A percentile compares a stretch with the other conserved stretches of the same genome.
phyloP scores from a whole-genome alignment of 192 early-diverging fungal species.

The Linnemannia hyalina region DNA sequence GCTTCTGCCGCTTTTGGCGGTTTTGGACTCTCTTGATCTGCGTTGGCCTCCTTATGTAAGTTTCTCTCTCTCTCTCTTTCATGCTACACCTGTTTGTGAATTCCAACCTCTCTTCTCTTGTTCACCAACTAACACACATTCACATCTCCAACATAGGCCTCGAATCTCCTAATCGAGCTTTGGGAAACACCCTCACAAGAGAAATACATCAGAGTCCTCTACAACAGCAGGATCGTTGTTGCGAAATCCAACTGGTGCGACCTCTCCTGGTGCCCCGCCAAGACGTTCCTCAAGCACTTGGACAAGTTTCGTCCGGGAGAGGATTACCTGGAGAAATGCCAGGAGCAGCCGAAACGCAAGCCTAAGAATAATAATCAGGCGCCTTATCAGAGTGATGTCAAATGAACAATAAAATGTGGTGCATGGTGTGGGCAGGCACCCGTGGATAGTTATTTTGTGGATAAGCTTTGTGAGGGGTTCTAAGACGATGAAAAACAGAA shows the following conservation, averaged over 20 bases:
- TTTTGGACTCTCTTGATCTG: constrained; percentile 25
- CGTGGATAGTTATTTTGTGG: not conserved
- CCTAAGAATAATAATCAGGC: not conserved
- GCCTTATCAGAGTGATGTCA: not conserved
- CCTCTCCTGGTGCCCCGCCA: constrained; percentile 32
- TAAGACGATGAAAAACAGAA: not conserved
- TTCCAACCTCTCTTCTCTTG: not conserved
- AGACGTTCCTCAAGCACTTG: constrained; percentile 12
- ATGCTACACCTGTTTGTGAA: not conserved
- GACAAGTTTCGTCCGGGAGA: constrained; percentile 4
- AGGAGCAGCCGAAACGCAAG: not conserved
- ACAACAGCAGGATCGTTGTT: constrained; percentile 16
- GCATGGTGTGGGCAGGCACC: no score
- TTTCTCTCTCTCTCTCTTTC: not conserved
- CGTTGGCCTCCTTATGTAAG: constrained; percentile 39
- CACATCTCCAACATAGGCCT: not conserved
- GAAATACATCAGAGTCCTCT: constrained; percentile 23
- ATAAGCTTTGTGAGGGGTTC: not conserved
- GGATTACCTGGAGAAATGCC: not conserved
- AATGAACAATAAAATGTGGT: not conserved
- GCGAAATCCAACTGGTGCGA: constrained; percentile 33
- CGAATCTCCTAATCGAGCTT: constrained; percentile 31
- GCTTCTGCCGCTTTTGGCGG: constrained; percentile 13
- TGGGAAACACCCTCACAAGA: constrained; percentile 12
- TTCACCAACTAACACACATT: not conserved